Conservation (phyloP, 805 yeast genomes). For the Sungouiella blattae region DNA sequence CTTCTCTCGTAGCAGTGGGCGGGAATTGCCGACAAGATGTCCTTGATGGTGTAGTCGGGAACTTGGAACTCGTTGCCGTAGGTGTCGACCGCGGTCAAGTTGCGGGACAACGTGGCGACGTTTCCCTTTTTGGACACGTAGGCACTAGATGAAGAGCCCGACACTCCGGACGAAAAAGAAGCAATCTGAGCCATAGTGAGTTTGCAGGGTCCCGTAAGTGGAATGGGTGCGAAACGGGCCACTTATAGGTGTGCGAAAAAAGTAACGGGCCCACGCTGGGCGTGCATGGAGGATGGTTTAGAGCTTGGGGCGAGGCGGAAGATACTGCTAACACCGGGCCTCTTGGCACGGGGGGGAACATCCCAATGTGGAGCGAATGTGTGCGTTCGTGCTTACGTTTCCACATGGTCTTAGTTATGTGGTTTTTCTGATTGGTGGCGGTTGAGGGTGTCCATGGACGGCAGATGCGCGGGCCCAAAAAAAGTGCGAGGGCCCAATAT, state of each 20-base stretch:
- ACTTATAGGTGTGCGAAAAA: neutral
- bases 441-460: too few species aligned
- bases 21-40: constrained; percentile 69
- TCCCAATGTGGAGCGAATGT: too few species aligned
- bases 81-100: constrained; percentile 52
- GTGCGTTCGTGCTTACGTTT: too few species aligned
- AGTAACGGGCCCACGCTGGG: neutral
- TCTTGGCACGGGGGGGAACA: too few species aligned
- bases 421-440: too few species aligned
- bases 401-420: too few species aligned
- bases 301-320: too few species aligned
- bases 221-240: neutral
- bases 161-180: constrained; percentile 8
- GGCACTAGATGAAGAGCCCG: constrained; percentile 7
- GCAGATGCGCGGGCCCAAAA: too few species aligned
- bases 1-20: constrained; percentile 69
- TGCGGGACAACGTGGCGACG: constrained; percentile 32
- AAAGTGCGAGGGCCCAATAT: too few species aligned
- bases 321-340: too few species aligned
- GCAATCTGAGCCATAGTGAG: constrained; percentile 13
- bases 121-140: constrained; percentile 36
- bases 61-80: constrained; percentile 65
- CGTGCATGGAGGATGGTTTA: neutral
- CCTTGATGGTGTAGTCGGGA: constrained; percentile 76
- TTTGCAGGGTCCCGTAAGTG: neutral